Evolutionary conservation across 768 basidiomycete species (phyloP).

Genomic region (Dioszegia crocea): DNA sequence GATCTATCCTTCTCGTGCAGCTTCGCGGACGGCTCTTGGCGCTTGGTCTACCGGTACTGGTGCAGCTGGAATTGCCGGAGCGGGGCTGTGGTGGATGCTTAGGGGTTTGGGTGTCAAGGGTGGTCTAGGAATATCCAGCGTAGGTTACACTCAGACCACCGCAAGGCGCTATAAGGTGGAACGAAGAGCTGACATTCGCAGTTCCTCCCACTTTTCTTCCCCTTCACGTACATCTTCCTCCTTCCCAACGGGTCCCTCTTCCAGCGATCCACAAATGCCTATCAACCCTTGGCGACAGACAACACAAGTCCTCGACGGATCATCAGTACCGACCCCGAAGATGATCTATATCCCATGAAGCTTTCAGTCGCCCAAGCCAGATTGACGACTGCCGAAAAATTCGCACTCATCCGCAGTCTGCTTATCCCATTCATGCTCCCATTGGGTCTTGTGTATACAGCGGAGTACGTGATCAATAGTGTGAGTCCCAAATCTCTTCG

Average conservation of each 20-base stretch:
- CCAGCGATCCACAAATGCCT: constrained; percentile 6
- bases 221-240: constrained; percentile 69
- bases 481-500: constrained; percentile 50
- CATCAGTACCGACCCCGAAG: too few relatives aligned
- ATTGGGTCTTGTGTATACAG: constrained; percentile 62
- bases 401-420: constrained; percentile 73
- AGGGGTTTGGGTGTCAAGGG: constrained; percentile 73
- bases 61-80: constrained; percentile 86
- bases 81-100: constrained; percentile 91
- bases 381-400: constrained; percentile 69
- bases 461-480: constrained; percentile 53
- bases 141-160: constrained; percentile 8
- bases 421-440: constrained; percentile 86
- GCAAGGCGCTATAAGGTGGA: too few relatives aligned
- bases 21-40: constrained; percentile 71
- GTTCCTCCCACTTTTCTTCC: constrained; percentile 78
- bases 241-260: constrained; percentile 64
- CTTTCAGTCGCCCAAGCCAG: constrained; percentile 13
- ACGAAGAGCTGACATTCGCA: constrained; percentile 43
- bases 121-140: constrained; percentile 65
- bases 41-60: constrained; percentile 95
- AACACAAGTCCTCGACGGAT: too few relatives aligned
- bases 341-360: constrained; percentile 31
- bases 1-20: constrained; percentile 29
- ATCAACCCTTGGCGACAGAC: constrained; percentile 44